Evolutionary conservation across 441 rosid species (phyloP).

Genomic region (Erodium texanum): DNA sequence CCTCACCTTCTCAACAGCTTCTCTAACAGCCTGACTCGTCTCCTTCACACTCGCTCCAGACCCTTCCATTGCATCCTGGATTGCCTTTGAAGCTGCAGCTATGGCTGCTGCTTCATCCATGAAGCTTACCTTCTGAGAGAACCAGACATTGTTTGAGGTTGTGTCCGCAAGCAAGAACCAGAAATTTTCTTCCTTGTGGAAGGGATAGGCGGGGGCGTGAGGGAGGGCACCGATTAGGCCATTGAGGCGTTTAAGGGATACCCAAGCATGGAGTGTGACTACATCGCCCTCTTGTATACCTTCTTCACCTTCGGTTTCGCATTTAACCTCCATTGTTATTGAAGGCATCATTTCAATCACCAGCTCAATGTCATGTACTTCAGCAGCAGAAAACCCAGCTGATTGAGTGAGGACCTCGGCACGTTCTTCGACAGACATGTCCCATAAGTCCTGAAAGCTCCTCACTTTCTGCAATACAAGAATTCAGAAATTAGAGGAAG

Average conservation of each 20-base stretch:
- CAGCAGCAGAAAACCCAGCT: conserved; percentile 64
- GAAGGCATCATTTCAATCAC: conserved; percentile 95
- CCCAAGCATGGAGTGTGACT: conserved; percentile 85
- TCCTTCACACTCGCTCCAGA: conserved; percentile 73
- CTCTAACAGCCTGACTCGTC: conserved; percentile 52
- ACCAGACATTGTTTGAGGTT: conserved; percentile 75
- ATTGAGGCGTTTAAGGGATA: conserved; percentile 62
- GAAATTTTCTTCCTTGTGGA: conserved; percentile 90
- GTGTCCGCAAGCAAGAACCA: conserved; percentile 87
- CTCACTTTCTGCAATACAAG: conserved; percentile 69
- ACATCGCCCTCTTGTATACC: conserved; percentile 89
- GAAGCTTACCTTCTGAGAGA: conserved; percentile 90
- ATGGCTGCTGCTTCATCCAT: conserved; percentile 84
- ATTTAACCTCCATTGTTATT: conserved; percentile 61
- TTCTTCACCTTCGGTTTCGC: conserved; percentile 95
- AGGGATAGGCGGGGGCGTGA: conserved; percentile 81
- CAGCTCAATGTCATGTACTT: conserved; percentile 63
- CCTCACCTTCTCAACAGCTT: conserved; percentile 70
- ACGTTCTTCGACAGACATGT: conserved; percentile 61
- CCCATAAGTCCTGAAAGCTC: conserved; percentile 69
- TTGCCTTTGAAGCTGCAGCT: conserved; percentile 75
- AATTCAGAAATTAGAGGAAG: conserved; percentile 9
- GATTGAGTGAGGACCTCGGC: conserved; percentile 62
- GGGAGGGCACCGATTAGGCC: conserved; percentile 83
- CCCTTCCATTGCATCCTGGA: conserved; percentile 87